Percentiles rank a stretch among this genome's conserved stretches.
Evolutionary conservation across 345 rosid genomes (phyloP).

Genomic region (Microthlaspi erraticum): DNA sequence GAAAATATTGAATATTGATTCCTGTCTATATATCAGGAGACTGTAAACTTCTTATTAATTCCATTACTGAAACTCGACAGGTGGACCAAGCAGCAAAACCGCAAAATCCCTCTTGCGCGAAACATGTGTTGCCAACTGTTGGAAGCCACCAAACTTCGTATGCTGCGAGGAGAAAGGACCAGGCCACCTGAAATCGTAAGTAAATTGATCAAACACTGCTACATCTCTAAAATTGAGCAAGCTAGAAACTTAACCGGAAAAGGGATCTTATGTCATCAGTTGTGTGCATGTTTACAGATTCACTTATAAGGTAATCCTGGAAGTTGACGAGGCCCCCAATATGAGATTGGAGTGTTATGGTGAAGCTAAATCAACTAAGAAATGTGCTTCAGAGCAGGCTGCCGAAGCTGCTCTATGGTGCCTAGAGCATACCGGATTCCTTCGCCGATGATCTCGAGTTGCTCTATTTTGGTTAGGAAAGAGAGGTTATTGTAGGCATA

Average conservation of each 20-base stretch:
- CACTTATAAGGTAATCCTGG: slow-evolving; percentile 60
- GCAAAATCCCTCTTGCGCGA: slow-evolving; percentile 68
- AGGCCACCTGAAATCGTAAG: slow-evolving; percentile 77
- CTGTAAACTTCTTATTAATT: slow-evolving; percentile 12
- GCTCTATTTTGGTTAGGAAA: slow-evolving; percentile 3
- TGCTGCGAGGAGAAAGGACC: slow-evolving; percentile 81
- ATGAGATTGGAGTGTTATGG: slow-evolving; percentile 63
- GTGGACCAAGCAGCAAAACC: slow-evolving; percentile 46
- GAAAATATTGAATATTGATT: not conserved
- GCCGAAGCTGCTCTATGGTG: slow-evolving; percentile 86
- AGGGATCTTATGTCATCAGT: not conserved
- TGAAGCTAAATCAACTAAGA: slow-evolving; percentile 59
- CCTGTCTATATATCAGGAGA: slow-evolving; percentile 1
- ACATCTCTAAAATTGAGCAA: slow-evolving; percentile 16
- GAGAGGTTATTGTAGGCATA: slow-evolving; percentile 22
- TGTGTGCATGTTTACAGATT: slow-evolving; percentile 57
- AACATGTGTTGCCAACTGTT: slow-evolving; percentile 68
- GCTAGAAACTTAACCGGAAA: not conserved
- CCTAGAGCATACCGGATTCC: slow-evolving; percentile 56
- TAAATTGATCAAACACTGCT: slow-evolving; percentile 27
- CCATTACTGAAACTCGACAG: slow-evolving; percentile 40
- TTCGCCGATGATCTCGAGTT: slow-evolving; percentile 32
- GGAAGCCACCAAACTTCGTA: slow-evolving; percentile 72
- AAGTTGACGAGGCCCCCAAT: slow-evolving; percentile 57
- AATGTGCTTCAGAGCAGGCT: slow-evolving; percentile 80